A percentile compares a stretch with the other conserved stretches of the same genome.
These are phyloP conservation scores for Saccharomycopsis oosterbeekiorum DNA, from an alignment of 805 yeast species.

Conservation along the genomic window DNA sequence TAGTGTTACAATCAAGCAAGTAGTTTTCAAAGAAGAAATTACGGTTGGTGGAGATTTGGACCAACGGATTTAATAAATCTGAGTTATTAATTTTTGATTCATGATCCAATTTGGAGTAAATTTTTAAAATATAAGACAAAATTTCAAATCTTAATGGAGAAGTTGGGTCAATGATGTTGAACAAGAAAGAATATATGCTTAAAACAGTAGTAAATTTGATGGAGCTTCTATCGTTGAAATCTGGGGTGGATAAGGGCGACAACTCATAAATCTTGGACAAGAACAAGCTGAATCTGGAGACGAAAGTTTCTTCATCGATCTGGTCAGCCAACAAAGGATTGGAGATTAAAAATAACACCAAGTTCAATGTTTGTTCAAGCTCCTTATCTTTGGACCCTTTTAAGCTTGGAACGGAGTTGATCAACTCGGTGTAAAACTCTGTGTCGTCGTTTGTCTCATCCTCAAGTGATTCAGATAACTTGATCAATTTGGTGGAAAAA, in stretches of 20 bases:
- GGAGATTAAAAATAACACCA: conserved; percentile 14
- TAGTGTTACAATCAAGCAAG: conserved; percentile 3
- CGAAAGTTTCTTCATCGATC: conserved; percentile 3
- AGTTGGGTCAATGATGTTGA: conserved; percentile 13
- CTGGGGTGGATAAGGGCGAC: conserved; percentile 10
- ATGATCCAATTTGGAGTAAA: conserved; percentile 12
- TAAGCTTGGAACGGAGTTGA: conserved; percentile 9
- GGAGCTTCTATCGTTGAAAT: conserved; percentile 10
- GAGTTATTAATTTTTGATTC: conserved; percentile 11
- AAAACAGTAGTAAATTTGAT: conserved; percentile 16
- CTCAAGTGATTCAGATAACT: neutral
- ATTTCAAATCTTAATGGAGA: conserved; percentile 10
- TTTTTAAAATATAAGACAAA: conserved; percentile 12
- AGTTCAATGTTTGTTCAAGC: conserved; percentile 15
- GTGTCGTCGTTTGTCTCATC: neutral
- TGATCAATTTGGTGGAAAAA: conserved; percentile 10
- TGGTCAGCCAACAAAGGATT: conserved; percentile 6
- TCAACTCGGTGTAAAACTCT: conserved; percentile 8
- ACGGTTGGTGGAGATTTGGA: conserved; percentile 4
- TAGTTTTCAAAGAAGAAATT: conserved; percentile 14
- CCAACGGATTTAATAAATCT: conserved; percentile 12
- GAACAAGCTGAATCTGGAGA: conserved; percentile 5
- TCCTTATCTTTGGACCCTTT: conserved; percentile 11
- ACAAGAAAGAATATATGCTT: conserved; percentile 14
- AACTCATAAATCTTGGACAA: conserved; percentile 7